A percentile compares a stretch with the other conserved stretches of the same genome.
phyloP scores from a whole-genome alignment of 768 basidiomycete genomes.

The Collybiopsis luxurians region DNA sequence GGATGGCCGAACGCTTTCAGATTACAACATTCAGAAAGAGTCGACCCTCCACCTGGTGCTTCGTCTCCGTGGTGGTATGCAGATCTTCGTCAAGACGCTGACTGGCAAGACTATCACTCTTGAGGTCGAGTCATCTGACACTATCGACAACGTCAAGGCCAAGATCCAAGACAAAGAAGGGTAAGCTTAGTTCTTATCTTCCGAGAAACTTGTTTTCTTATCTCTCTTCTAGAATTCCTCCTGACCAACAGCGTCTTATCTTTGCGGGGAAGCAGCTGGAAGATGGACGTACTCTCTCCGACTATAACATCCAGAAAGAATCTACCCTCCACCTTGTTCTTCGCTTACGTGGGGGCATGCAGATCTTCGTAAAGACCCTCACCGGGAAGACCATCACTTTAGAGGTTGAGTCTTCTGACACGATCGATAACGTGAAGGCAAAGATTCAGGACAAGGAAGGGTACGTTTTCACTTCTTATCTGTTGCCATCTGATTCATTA shows the following conservation, averaged over 20 bases:
- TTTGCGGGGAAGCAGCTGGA: slow-evolving; percentile 96
- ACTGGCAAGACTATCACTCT: slow-evolving; percentile 92
- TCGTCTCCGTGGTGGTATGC: slow-evolving; percentile 56
- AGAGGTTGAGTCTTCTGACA: slow-evolving; percentile 84
- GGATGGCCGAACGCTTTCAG: slow-evolving; percentile 73
- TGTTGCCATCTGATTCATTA: not conserved
- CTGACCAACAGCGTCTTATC: slow-evolving; percentile 93
- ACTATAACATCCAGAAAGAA: slow-evolving; percentile 96
- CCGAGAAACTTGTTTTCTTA: not conserved
- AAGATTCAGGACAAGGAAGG: slow-evolving; percentile 97
- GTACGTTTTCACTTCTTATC: too few species aligned
- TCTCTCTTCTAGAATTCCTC: slow-evolving; percentile 53
- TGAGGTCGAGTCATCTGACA: slow-evolving; percentile 78
- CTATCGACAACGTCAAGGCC: slow-evolving; percentile 76
- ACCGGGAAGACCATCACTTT: slow-evolving; percentile 94
- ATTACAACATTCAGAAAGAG: slow-evolving; percentile 69
- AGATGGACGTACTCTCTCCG: slow-evolving; percentile 87
- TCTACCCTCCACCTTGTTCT: slow-evolving; percentile 81
- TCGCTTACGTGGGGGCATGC: slow-evolving; percentile 90
- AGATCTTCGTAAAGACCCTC: slow-evolving; percentile 78
- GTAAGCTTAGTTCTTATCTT: slow-evolving; percentile 20
- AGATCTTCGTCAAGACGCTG: slow-evolving; percentile 87
- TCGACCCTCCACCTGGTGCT: slow-evolving; percentile 56
- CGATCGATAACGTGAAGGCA: slow-evolving; percentile 84
- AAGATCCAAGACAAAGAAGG: slow-evolving; percentile 88